A percentile compares a stretch with the other conserved stretches of the same genome.
These are phyloP conservation scores for Venturia pyrina DNA, from an alignment of 2,329 filamentous ascomycete genomes.

Conservation along the genomic window DNA sequence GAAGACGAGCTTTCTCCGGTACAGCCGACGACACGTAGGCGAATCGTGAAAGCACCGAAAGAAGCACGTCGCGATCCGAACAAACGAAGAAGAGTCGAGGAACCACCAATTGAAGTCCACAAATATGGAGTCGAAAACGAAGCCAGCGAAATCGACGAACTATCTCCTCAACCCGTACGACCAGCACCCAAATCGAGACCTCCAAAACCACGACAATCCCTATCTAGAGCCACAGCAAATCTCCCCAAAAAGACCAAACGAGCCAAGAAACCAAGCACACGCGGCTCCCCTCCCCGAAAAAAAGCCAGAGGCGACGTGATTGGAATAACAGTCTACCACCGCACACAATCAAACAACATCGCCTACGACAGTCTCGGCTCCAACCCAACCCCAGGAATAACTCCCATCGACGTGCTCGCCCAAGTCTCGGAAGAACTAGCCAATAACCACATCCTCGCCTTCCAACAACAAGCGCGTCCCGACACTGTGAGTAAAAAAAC, in stretches of 20 bases:
- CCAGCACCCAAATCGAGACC: neutral
- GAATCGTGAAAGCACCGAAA: neutral
- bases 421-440: slow-evolving; percentile 11
- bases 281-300: neutral
- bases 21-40: neutral
- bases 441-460: neutral
- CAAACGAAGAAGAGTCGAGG: neutral
- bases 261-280: neutral
- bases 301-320: slow-evolving; percentile 24
- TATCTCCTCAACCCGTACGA: neutral
- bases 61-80: neutral
- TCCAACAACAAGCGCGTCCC: slow-evolving; percentile 19
- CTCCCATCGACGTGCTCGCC: slow-evolving; percentile 12
- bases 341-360: slow-evolving; percentile 38
- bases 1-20: slow-evolving; percentile 10
- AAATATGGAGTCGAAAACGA: neutral
- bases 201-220: neutral
- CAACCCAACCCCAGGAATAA: slow-evolving; percentile 20
- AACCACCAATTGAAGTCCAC: neutral
- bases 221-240: neutral
- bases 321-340: slow-evolving; percentile 51
- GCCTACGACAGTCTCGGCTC: slow-evolving; percentile 33
- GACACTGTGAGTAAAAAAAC: slow-evolving; percentile 30
- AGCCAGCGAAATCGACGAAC: slow-evolving; percentile 4
- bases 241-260: neutral